These are phyloP conservation scores for Alternaria longipes DNA, from an alignment of 2,329 filamentous ascomycete genomes.

Conservation along the genomic window DNA sequence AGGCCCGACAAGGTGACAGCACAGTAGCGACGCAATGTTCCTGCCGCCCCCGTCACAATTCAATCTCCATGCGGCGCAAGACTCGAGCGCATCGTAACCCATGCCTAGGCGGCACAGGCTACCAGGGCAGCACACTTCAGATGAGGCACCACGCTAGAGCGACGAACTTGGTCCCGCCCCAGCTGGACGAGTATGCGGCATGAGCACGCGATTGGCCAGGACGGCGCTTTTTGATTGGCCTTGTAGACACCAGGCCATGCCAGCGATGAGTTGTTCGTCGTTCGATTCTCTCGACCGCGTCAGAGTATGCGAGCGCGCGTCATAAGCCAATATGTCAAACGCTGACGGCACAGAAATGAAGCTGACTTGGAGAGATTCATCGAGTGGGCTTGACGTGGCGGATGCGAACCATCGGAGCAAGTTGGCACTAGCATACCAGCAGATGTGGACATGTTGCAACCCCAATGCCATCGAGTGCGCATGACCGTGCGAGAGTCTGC, in stretches of 20 bases:
- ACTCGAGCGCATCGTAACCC: conserved; percentile 33
- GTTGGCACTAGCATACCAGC: neutral
- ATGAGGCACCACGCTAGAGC: conserved; percentile 26
- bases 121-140: conserved; percentile 31
- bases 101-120: conserved; percentile 14
- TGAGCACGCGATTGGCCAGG: conserved; percentile 12
- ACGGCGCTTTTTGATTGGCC: conserved; percentile 31
- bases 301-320: conserved; percentile 33
- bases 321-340: conserved; percentile 26
- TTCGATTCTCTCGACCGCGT: conserved; percentile 24
- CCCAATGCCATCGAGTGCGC: neutral
- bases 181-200: conserved; percentile 21
- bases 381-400: conserved; percentile 23
- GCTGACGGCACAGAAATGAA: conserved; percentile 30
- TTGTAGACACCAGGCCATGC: conserved; percentile 25
- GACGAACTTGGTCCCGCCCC: conserved; percentile 18
- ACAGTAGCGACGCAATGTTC: conserved; percentile 26
- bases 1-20: conserved; percentile 27
- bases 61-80: conserved; percentile 20
- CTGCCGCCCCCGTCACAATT: conserved; percentile 32
- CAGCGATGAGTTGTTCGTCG: conserved; percentile 47
- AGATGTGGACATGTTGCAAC: neutral
- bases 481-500: neutral
- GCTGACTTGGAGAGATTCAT: conserved; percentile 21
- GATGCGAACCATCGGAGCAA: conserved; percentile 6